Evolutionary conservation across 768 basidiomycete species (phyloP).

Genomic region (Podaxis sp.): DNA sequence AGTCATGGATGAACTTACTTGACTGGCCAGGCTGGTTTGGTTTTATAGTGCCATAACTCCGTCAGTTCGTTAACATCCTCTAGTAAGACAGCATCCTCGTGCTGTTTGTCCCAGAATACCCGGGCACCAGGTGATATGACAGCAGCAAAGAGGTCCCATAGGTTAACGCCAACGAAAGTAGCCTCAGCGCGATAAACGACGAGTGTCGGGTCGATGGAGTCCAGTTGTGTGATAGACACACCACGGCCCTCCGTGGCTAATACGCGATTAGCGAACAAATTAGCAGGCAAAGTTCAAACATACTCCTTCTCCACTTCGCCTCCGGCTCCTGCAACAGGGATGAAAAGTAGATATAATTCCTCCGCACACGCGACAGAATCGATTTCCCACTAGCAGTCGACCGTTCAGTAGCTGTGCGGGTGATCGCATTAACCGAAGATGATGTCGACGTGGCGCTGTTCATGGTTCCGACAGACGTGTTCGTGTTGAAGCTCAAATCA

Average conservation of each 20-base stretch:
- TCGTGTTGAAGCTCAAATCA: constrained; percentile 65
- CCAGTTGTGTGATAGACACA: constrained; percentile 92
- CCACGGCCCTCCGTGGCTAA: constrained; percentile 82
- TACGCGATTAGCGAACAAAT: constrained; percentile 12
- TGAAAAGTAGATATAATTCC: constrained; percentile 98
- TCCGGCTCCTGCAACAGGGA: constrained; percentile 96
- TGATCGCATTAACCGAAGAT: constrained; percentile 32
- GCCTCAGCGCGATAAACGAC: constrained; percentile 97
- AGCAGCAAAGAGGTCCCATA: constrained; percentile 93
- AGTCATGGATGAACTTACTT: constrained; percentile 56
- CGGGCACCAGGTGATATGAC: constrained; percentile 86
- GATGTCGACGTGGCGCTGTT: constrained; percentile 44
- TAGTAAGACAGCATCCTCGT: constrained; percentile 82
- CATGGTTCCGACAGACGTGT: constrained; percentile 56
- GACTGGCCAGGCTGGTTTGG: constrained; percentile 91
- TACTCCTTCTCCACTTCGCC: constrained; percentile 93
- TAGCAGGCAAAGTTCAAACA: constrained; percentile 28
- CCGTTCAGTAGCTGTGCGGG: constrained; percentile 42
- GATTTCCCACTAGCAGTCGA: constrained; percentile 72
- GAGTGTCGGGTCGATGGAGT: constrained; percentile 95
- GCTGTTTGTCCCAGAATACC: constrained; percentile 84
- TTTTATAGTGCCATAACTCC: constrained; percentile 91
- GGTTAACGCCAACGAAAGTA: constrained; percentile 91
- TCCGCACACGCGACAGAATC: constrained; percentile 80
- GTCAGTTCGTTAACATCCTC: constrained; percentile 91